Conservation (phyloP, 1,139 yeast genomes). For the Lodderomyces parapsilosis region DNA sequence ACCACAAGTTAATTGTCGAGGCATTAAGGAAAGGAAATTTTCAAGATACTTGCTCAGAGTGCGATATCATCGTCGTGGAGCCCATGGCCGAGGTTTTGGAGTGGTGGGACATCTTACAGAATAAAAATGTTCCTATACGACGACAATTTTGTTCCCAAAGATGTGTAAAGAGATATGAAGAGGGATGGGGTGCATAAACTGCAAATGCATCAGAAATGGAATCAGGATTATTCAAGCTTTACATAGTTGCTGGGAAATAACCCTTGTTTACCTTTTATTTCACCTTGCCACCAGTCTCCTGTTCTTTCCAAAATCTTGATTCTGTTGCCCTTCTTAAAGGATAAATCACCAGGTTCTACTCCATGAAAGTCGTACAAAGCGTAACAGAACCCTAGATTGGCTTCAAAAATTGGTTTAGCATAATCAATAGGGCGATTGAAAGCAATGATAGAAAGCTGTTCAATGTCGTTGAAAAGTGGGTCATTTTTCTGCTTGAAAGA, state of each 20-base stretch:
- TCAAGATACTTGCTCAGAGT: conserved; percentile 36
- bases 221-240: conserved; percentile 9
- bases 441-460: conserved; percentile 19
- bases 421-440: not conserved
- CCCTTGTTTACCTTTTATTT: conserved; percentile 46
- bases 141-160: conserved; percentile 41
- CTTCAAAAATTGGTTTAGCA: not conserved
- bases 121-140: conserved; percentile 37
- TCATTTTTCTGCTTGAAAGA: conserved; percentile 15
- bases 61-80: conserved; percentile 36
- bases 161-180: conserved; percentile 29
- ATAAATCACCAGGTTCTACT: conserved; percentile 44
- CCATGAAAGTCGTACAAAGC: conserved; percentile 36
- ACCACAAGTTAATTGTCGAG: conserved; percentile 31
- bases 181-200: no score
- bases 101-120: conserved; percentile 48
- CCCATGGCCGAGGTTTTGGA: conserved; percentile 44
- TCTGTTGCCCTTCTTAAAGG: conserved; percentile 48
- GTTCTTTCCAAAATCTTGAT: conserved; percentile 42
- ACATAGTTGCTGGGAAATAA: conserved; percentile 59
- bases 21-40: conserved; percentile 44
- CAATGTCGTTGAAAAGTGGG: conserved; percentile 17
- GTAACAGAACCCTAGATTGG: conserved; percentile 19
- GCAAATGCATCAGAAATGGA: no score
- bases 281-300: conserved; percentile 65